Base-by-base conservation (phyloP, 73 alveolate species). In the Durusdinium trenchii region DNA sequence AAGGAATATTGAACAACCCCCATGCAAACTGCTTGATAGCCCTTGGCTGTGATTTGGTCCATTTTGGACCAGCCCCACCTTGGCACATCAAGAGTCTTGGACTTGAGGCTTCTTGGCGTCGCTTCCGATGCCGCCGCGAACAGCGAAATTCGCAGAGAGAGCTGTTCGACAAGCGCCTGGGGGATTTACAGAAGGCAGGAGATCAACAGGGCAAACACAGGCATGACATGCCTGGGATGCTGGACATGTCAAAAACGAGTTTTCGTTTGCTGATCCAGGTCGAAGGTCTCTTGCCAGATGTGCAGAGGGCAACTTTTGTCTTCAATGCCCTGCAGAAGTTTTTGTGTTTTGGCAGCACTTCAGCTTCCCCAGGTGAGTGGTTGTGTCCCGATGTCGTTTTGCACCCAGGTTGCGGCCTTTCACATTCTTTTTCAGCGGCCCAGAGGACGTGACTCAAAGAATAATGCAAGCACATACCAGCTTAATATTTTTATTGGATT, bases 391-490 rank as follows among this genome's bases (percentile, higher is more conserved):
- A 43, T 46, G 18, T 6, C 48, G 5, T 3, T 28, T 0, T 32
- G 93, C 93, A 12, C 51, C 51, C 42, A 89, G 96, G 96, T 71
- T 89, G 82, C 86, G 96, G 60, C 96, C 96, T 14, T 89, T 89
- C 73, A 69, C 50, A 20, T 62, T 89, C 96, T 89, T 89, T 51
- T 89, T 62, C 86, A 16, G 73, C 10, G 42, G 96, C 42, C 12
- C 52, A 6, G 69, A 47, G 84, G 86, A 89, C 51, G 35, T 20
- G 32, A 62, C 18, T 6, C n/a, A n/a, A n/a, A n/a, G n/a, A n/a
- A n/a, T n/a, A n/a, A n/a, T n/a, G n/a, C n/a, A n/a, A n/a, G n/a
- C n/a, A n/a, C n/a, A n/a, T n/a, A n/a, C n/a, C n/a, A n/a, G n/a
- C n/a, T n/a, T n/a, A n/a, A n/a, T n/a, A n/a, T n/a, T n/a, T n/a